Percentiles rank a stretch among this genome's conserved stretches.
Evolutionary conservation across 2,329 filamentous ascomycete species (phyloP).

Genomic region (Colletotrichum chrysophilum): DNA sequence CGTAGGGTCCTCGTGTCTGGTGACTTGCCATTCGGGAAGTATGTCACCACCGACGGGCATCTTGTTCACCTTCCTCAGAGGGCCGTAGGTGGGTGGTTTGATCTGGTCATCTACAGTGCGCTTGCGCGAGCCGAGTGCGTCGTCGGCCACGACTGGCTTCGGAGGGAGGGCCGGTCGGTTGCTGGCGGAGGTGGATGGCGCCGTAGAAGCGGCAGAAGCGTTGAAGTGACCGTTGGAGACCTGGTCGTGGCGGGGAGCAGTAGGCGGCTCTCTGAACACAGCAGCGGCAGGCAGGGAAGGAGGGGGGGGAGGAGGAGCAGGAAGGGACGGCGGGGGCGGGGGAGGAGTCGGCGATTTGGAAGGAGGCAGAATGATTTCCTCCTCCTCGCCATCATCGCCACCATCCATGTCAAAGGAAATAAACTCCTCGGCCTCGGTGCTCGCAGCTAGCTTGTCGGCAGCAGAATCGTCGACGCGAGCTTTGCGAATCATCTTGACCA

Average conservation of each 20-base stretch:
- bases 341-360: constrained; percentile 10
- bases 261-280: not conserved
- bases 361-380: constrained; percentile 23
- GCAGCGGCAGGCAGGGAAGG: not conserved
- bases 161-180: constrained; percentile 25
- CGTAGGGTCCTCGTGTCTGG: constrained; percentile 44
- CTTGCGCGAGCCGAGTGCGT: constrained; percentile 71
- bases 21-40: constrained; percentile 56
- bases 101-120: constrained; percentile 75
- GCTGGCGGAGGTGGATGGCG: constrained; percentile 24
- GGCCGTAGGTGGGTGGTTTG: constrained; percentile 59
- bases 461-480: constrained; percentile 69
- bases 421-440: constrained; percentile 77
- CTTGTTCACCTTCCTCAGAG: constrained; percentile 55
- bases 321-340: constrained; percentile 4
- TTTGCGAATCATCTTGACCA: constrained; percentile 91
- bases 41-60: constrained; percentile 57
- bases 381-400: constrained; percentile 54
- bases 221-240: not conserved
- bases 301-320: not conserved
- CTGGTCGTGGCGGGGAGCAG: not conserved
- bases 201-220: constrained; percentile 23
- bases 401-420: constrained; percentile 78
- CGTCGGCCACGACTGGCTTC: constrained; percentile 32
- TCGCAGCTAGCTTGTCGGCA: constrained; percentile 51